Evolutionary conservation across 805 yeast genomes (phyloP), one percentile per base, ranked within the genome.

Genomic region (Kazachstania viticola): DNA sequence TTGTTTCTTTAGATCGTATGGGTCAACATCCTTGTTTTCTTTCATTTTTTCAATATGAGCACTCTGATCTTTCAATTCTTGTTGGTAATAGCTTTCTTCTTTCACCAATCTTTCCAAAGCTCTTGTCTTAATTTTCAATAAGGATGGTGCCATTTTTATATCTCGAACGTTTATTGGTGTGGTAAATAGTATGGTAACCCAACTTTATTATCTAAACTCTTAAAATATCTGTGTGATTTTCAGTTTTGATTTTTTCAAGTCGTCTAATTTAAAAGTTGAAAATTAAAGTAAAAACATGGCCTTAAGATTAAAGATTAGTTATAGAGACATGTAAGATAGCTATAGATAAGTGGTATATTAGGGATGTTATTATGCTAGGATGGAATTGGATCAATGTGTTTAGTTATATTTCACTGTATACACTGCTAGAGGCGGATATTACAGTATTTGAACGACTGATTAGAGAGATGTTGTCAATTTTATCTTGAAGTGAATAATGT

Each of bases 31-130:
- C 8, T 42, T 30, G 14, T 56, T 57, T 6, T 57, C 44, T 42
- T 63, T 66, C 60, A 77, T 56, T 28, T 55, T 49, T 14, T 59
- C 65, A n/a, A 79, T 65, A 34, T 56, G 58, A 7, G 52, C 51
- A 27, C 65, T 58, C 39, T 77, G 79, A 29, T 73, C 76, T 12
- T 51, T 51, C 23, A 70, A 61, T 45, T 82, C 94, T 34, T 65
- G 61, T 17, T 65, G 59, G 49, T 82, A 83, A 21, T 71, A 60
- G 9, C 48, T 48, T 39, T 75, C 75, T 49, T 84, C 94, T 42
- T 79, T 79, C 25, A 75, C 45, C 12, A 84, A 60, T 39, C 94
- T 65, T 37, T 68, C 65, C 31, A 83, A 61, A 1, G 94, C 85
- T 36, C 69, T 72, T 23, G 69, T 64, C 44, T 80, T 81, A 51